Conservation (phyloP, 2,329 filamentous ascomycete genomes). For the Cadophora sp. region DNA sequence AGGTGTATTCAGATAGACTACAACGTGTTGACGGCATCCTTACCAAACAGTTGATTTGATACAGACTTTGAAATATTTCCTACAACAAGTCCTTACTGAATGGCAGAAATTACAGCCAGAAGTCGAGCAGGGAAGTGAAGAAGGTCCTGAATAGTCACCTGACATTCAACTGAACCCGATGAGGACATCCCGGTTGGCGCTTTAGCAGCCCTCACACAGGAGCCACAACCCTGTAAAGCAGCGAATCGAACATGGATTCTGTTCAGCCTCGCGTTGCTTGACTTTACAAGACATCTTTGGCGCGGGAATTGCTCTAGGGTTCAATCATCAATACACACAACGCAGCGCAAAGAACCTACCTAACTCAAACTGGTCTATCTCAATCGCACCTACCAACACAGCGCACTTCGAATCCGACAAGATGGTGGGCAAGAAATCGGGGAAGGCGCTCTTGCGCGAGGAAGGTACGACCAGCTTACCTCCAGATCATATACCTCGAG, state of each 20-base stretch:
- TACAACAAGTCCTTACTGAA: too few relatives aligned
- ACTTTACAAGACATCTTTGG: background rate
- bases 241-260: conserved; percentile 2
- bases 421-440: conserved; percentile 47
- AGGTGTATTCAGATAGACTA: too few relatives aligned
- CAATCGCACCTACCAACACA: background rate
- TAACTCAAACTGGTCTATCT: background rate
- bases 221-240: background rate
- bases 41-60: too few relatives aligned
- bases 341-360: background rate
- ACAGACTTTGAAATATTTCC: too few relatives aligned
- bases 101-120: too few relatives aligned
- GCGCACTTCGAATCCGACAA: conserved; percentile 13
- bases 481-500: conserved; percentile 4
- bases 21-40: too few relatives aligned
- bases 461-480: conserved; percentile 38
- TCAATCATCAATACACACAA: background rate
- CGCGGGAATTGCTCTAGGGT: background rate
- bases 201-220: background rate
- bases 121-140: too few relatives aligned
- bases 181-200: background rate
- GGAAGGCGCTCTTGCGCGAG: conserved; percentile 45
- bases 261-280: conserved; percentile 12
- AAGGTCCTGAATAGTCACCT: background rate
- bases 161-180: background rate